Conservation (phyloP, 805 yeast genomes). For the Myxozyma melibiosi region DNA sequence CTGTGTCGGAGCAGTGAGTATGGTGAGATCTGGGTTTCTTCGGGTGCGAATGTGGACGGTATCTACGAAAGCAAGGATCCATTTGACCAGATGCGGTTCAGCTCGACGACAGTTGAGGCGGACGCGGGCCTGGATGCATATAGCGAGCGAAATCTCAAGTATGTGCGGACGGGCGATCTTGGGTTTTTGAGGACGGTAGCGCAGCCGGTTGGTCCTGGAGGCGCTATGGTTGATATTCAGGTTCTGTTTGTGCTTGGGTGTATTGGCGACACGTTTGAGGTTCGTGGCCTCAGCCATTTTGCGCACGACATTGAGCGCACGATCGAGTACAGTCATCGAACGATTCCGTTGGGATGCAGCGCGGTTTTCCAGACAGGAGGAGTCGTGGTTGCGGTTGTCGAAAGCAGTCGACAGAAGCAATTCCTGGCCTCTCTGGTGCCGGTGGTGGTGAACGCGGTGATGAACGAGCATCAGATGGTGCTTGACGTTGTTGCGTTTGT, state of each 20-base stretch:
- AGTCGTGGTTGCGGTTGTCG: conserved; percentile 73
- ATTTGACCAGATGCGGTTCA: conserved; percentile 57
- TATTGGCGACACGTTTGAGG: conserved; percentile 85
- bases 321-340: conserved; percentile 54
- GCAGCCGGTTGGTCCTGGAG: conserved; percentile 43
- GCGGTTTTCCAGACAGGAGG: conserved; percentile 83
- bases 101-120: conserved; percentile 65
- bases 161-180: conserved; percentile 87
- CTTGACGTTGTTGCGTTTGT: conserved; percentile 84
- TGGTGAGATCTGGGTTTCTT: conserved; percentile 96
- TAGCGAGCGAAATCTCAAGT: conserved; percentile 46
- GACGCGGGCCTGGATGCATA: conserved; percentile 48
- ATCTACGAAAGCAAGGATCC: conserved; percentile 57
- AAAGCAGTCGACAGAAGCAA: conserved; percentile 52
- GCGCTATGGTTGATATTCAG: conserved; percentile 58
- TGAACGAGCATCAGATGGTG: conserved; percentile 78
- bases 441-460: conserved; percentile 72
- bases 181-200: conserved; percentile 85
- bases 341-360: conserved; percentile 48
- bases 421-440: conserved; percentile 77
- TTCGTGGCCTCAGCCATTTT: conserved; percentile 87
- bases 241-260: conserved; percentile 82
- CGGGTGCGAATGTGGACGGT: conserved; percentile 75
- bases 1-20: conserved; percentile 86
- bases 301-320: conserved; percentile 79